A percentile compares a stretch with the other conserved stretches of the same genome.
Conservation (phyloP, 1,284 basidiomycete genomes). For the Heterobasidion irregulare region DNA sequence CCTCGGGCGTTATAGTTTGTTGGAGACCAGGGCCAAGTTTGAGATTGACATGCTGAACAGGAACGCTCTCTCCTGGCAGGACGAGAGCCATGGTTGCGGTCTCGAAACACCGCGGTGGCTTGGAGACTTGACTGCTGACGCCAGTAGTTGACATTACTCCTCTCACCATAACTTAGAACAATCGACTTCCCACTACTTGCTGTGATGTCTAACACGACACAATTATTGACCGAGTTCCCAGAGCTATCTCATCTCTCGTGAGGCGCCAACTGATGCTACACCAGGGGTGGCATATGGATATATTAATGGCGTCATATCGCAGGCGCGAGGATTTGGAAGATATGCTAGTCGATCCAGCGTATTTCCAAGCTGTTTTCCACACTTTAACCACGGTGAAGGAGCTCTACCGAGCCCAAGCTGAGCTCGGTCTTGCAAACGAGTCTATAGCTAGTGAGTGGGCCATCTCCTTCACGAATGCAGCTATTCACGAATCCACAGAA, state of each 20-base stretch:
- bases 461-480: background rate
- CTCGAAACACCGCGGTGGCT: background rate
- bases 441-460: slow-evolving; percentile 68
- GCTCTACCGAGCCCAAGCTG: slow-evolving; percentile 67
- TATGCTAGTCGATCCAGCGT: slow-evolving; percentile 69
- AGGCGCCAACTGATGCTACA: slow-evolving; percentile 14
- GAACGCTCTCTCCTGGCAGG: slow-evolving; percentile 62
- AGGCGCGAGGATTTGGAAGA: slow-evolving; percentile 87
- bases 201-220: slow-evolving; percentile 22
- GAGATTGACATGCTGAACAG: slow-evolving; percentile 65
- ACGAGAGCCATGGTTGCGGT: slow-evolving; percentile 39
- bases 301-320: slow-evolving; percentile 5
- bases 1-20: slow-evolving; percentile 30
- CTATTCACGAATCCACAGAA: slow-evolving; percentile 30
- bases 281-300: background rate
- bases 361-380: slow-evolving; percentile 84
- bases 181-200: background rate
- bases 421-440: slow-evolving; percentile 77
- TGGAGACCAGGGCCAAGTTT: slow-evolving; percentile 73
- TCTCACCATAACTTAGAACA: slow-evolving; percentile 19
- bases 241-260: slow-evolving; percentile 66
- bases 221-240: slow-evolving; percentile 57
- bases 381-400: slow-evolving; percentile 66
- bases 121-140: background rate
- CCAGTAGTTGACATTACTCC: background rate